These are phyloP conservation scores for Trichophyton simii DNA, from an alignment of 2,329 filamentous ascomycete species.

Conservation along the genomic window DNA sequence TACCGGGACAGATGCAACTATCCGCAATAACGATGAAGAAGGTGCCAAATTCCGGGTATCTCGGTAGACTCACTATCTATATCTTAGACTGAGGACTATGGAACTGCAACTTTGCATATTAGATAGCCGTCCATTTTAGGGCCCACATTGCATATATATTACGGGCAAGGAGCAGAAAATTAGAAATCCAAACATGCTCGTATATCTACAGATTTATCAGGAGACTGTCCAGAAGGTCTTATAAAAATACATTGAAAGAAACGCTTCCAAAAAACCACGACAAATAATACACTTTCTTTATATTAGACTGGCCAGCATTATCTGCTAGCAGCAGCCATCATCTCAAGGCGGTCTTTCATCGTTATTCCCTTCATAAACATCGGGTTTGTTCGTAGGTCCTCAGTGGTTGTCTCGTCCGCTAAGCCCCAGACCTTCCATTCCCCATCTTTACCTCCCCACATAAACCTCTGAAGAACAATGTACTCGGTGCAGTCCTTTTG, in stretches of 20 bases:
- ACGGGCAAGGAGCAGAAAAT: neutral
- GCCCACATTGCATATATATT: neutral
- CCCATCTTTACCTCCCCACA: conserved; percentile 29
- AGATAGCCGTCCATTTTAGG: neutral
- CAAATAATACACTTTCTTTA: neutral
- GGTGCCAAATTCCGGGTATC: neutral
- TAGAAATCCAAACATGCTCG: neutral
- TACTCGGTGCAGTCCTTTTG: conserved; percentile 38
- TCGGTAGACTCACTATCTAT: neutral
- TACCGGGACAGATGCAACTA: neutral
- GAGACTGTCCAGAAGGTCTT: neutral
- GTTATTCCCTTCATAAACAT: conserved; percentile 26
- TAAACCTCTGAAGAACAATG: conserved; percentile 38
- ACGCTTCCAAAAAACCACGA: neutral
- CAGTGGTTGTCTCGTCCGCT: conserved; percentile 30
- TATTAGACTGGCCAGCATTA: neutral
- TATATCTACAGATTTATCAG: neutral
- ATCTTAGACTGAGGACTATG: neutral
- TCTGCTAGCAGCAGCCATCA: conserved; percentile 17
- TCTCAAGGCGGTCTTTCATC: conserved; percentile 24
- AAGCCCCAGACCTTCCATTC: conserved; percentile 42
- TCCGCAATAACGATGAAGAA: conserved; percentile 8
- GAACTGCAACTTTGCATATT: no score
- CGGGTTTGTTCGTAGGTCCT: conserved; percentile 25
- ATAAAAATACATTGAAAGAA: neutral